Base-by-base conservation (phyloP, 495 filamentous ascomycete species). In the Friedmanniomyces simplex region DNA sequence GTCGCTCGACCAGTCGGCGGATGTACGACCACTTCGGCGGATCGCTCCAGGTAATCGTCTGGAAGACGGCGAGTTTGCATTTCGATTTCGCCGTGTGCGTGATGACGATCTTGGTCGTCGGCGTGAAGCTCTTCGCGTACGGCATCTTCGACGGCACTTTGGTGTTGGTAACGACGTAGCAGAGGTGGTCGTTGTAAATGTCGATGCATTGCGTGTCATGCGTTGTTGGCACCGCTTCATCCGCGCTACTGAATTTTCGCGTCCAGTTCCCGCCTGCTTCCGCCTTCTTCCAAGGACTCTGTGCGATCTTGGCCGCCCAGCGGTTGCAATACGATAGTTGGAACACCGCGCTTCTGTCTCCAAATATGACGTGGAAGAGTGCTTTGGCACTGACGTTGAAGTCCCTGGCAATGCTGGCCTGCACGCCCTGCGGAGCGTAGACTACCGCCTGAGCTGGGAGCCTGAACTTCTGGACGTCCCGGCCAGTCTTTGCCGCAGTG, bases 281-380 rank as follows among this genome's bases (percentile, higher is more conserved):
- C 50, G 87, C 86, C 2, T 81, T 72, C 45, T 80, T 75, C 93
- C 93, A 98, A 0, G 91, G 87, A 1, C 85, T 84, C 72, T 96
- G 94, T n/a, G 84, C 81, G 63, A 87, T 82, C 22, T 71, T 79
- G 69, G 83, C 79, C 16, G 89, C 90, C 69, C 83, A 80, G 52
- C 89, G 80, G 69, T 95, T 88, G 63, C 88, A 84, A 64, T 96
- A 90, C 21, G 97, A 76, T 60, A 88, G 83, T 64, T 94, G 91
- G 77, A 95, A 97, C 34, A 98, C 83, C 42, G 88, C 85, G 72
- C 87, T 91, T 70, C 88, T 94, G 68, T 98, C 93, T 28, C 93
- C 93, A 65, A 96, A 97, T 54, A 98, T 78, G 11, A 96, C 85
- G 65, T 97, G 93, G 70, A 96, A 97, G 32, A 96, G 78, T 1